A percentile compares a stretch with the other conserved stretches of the same genome.
Evolutionary conservation across 495 filamentous ascomycete species (phyloP).

Genomic region (Penicillium desertorum): DNA sequence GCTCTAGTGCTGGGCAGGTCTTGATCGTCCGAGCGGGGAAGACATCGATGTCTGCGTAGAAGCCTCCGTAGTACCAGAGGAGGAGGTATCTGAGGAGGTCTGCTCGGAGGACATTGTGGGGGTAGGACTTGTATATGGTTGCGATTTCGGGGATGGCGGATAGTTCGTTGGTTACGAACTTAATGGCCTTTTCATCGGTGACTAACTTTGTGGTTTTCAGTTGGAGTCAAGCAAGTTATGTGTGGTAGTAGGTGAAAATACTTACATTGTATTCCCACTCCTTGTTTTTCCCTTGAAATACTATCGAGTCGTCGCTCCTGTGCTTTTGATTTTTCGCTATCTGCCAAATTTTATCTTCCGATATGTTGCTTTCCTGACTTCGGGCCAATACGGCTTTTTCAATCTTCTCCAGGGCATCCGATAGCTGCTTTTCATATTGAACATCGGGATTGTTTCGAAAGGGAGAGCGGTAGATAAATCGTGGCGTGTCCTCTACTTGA

Average conservation of each 20-base stretch:
- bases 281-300: neutral
- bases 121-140: slow-evolving; percentile 32
- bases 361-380: neutral
- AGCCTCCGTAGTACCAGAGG: slow-evolving; percentile 49
- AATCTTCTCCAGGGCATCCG: neutral
- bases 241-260: neutral
- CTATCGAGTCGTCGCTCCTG: neutral
- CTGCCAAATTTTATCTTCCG: slow-evolving; percentile 2
- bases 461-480: neutral
- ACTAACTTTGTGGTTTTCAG: slow-evolving; percentile 25
- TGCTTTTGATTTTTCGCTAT: neutral
- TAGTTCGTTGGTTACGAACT: slow-evolving; percentile 30
- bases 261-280: slow-evolving; percentile 1
- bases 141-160: slow-evolving; percentile 33
- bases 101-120: slow-evolving; percentile 40
- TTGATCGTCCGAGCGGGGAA: slow-evolving; percentile 35
- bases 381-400: neutral
- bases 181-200: slow-evolving; percentile 28
- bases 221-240: neutral
- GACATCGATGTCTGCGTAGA: slow-evolving; percentile 52
- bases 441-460: neutral
- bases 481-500: neutral
- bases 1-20: slow-evolving; percentile 30
- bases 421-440: neutral
- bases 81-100: slow-evolving; percentile 52